Percentiles rank a stretch among this genome's conserved stretches.
phyloP scores from a whole-genome alignment of 192 early-diverging fungal genomes.

The Gaertneriomyces semiglobifer region DNA sequence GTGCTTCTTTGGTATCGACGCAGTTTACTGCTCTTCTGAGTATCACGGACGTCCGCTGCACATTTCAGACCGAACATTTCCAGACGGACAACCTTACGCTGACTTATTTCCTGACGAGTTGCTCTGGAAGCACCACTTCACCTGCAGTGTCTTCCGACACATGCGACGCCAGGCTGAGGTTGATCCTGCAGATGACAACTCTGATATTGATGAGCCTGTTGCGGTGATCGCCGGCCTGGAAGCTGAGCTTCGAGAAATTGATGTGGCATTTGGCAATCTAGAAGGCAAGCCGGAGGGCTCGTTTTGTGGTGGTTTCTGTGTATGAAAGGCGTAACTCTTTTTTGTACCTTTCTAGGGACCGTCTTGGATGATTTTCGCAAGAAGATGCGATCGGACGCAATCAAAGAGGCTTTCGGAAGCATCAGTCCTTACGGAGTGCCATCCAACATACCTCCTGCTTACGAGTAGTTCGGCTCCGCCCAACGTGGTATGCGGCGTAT shows the following conservation, averaged over 20 bases:
- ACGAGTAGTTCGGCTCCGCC: background rate
- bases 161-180: background rate
- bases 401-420: background rate
- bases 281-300: conserved; percentile 1
- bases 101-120: background rate
- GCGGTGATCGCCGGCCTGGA: background rate
- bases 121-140: background rate
- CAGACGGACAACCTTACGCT: no score
- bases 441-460: background rate
- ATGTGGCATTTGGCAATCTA: background rate
- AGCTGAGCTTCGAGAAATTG: background rate
- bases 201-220: background rate
- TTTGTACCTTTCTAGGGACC: background rate
- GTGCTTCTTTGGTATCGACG: no score
- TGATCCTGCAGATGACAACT: background rate
- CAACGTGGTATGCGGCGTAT: no score
- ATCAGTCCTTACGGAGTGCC: background rate
- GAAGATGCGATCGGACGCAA: background rate
- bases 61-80: no score
- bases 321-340: no score
- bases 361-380: background rate
- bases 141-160: background rate
- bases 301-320: no score
- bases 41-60: no score
- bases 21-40: no score